These are phyloP conservation scores for Yamadazyma kitorensis DNA, from an alignment of 805 yeast species.

Conservation along the genomic window DNA sequence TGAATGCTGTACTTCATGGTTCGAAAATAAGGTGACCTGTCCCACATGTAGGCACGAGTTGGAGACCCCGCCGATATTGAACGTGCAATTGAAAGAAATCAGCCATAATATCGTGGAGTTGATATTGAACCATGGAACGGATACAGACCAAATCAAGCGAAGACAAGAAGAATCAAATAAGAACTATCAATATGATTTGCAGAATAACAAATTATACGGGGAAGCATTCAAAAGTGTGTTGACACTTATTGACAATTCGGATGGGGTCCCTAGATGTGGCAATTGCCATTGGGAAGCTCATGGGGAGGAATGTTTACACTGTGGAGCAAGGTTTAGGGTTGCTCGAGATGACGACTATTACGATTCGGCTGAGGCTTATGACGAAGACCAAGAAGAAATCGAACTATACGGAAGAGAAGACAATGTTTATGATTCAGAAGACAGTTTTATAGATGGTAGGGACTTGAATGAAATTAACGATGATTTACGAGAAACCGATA, in stretches of 20 bases:
- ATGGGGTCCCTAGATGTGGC: slow-evolving; percentile 73
- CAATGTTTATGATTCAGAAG: slow-evolving; percentile 26
- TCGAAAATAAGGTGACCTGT: slow-evolving; percentile 54
- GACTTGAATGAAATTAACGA: slow-evolving; percentile 19
- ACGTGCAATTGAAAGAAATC: slow-evolving; percentile 49
- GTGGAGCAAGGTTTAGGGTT: slow-evolving; percentile 52
- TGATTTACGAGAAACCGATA: slow-evolving; percentile 13
- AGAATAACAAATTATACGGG: slow-evolving; percentile 42
- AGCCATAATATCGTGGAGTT: slow-evolving; percentile 35
- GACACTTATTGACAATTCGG: slow-evolving; percentile 58
- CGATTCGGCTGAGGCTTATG: slow-evolving; percentile 37
- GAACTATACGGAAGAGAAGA: slow-evolving; percentile 13
- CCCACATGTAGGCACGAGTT: slow-evolving; percentile 62
- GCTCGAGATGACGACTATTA: slow-evolving; percentile 29
- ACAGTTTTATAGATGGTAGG: slow-evolving; percentile 32
- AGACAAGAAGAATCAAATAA: slow-evolving; percentile 17
- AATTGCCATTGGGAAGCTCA: slow-evolving; percentile 80
- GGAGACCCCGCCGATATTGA: slow-evolving; percentile 49
- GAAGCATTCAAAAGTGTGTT: slow-evolving; percentile 49
- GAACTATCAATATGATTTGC: slow-evolving; percentile 39
- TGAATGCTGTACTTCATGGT: slow-evolving; percentile 61
- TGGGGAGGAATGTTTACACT: slow-evolving; percentile 64
- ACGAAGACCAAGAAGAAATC: slow-evolving; percentile 32
- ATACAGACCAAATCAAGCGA: slow-evolving; percentile 20
- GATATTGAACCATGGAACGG: slow-evolving; percentile 31